Conservation (phyloP, 768 basidiomycete species). For the Trametes punicea region DNA sequence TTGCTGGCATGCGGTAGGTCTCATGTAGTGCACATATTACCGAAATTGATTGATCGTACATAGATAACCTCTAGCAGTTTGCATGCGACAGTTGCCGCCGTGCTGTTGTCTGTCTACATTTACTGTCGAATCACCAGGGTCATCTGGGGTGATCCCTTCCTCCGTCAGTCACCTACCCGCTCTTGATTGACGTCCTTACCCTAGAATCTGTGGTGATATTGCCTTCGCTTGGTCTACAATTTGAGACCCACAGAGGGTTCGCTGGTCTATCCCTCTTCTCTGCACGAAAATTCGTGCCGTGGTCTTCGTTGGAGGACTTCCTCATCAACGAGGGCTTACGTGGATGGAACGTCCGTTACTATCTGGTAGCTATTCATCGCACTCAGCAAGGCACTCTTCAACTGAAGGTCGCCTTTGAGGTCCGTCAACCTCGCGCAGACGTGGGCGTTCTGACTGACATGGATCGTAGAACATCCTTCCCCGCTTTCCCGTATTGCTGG, state of each 20-base stretch:
- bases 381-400: conserved; percentile 28
- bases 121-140: conserved; percentile 42
- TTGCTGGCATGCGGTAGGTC: conserved; percentile 1
- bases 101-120: conserved; percentile 26
- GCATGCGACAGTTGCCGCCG: not conserved
- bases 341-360: conserved; percentile 71
- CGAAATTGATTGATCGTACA: not conserved
- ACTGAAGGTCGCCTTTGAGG: conserved; percentile 61
- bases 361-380: conserved; percentile 49
- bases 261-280: conserved; percentile 33
- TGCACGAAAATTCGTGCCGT: conserved; percentile 58
- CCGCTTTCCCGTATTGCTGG: conserved; percentile 53
- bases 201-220: conserved; percentile 69
- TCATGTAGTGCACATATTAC: not conserved
- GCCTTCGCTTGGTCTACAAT: conserved; percentile 66
- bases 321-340: conserved; percentile 72
- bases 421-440: too few species aligned
- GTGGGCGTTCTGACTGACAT: too few species aligned
- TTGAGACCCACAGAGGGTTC: conserved; percentile 67
- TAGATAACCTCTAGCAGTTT: not conserved
- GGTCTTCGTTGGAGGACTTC: conserved; percentile 51
- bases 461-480: conserved; percentile 59
- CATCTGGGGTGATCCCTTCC: conserved; percentile 40
- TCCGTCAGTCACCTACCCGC: too few species aligned
- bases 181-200: too few species aligned